These are phyloP conservation scores for Solanum gandarillasii DNA, from an alignment of 257 asterid genomes.

Conservation along the genomic window DNA sequence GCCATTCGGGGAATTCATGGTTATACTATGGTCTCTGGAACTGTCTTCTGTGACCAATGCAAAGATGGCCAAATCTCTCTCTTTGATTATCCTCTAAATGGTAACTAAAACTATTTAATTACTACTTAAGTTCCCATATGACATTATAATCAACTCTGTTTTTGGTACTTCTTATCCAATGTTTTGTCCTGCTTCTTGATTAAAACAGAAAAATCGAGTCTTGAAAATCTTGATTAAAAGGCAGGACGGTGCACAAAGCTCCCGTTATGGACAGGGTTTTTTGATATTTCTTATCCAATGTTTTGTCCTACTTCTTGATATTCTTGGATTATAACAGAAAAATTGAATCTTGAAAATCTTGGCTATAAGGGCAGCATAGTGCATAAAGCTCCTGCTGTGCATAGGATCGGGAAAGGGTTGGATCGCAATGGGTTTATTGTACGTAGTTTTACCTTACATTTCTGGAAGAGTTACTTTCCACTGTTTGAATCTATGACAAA, in stretches of 20 bases:
- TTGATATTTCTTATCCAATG: background rate
- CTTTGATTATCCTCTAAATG: conserved; percentile 67
- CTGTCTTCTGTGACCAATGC: conserved; percentile 95
- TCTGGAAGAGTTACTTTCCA: background rate
- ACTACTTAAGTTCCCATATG: background rate
- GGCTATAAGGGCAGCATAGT: background rate
- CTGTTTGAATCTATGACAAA: background rate
- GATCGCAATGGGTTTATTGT: background rate
- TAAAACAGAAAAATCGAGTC: too few species aligned
- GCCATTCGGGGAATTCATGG: conserved; percentile 43
- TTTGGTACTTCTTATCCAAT: background rate
- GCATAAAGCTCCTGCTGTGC: background rate
- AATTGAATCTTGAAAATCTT: too few species aligned
- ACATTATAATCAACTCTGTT: background rate
- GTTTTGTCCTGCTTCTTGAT: background rate
- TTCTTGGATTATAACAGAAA: background rate
- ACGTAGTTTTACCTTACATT: background rate
- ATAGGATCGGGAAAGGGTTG: background rate
- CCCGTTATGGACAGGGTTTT: background rate
- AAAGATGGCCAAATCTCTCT: conserved; percentile 73
- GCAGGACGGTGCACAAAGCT: background rate
- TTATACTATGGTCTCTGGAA: conserved; percentile 54
- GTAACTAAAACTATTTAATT: conserved; percentile 15
- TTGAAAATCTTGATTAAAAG: background rate
- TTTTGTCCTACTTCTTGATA: background rate